A percentile compares a stretch with the other conserved stretches of the same genome.
phyloP scores from a whole-genome alignment of 2,329 filamentous ascomycete genomes.

The Colletotrichum tabaci region DNA sequence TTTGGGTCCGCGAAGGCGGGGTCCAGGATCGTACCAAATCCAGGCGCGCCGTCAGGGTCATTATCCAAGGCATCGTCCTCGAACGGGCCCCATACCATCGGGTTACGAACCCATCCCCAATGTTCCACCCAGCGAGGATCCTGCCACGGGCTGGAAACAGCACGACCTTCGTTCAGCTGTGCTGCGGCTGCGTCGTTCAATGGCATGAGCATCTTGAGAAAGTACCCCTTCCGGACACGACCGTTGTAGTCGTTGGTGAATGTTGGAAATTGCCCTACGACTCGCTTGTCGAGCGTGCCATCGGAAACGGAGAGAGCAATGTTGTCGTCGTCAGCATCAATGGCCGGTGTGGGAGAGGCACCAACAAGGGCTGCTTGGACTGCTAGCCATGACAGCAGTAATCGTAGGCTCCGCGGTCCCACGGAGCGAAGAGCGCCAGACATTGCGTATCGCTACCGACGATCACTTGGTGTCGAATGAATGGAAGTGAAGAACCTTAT shows the following conservation, averaged over 20 bases:
- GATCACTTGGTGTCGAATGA: no score
- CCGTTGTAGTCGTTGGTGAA: neutral
- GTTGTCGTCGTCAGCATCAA: no score
- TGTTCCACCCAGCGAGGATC: neutral
- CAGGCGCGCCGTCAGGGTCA: neutral
- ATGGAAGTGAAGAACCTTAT: no score
- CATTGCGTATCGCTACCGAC: no score
- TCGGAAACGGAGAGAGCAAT: neutral
- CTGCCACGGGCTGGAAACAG: neutral
- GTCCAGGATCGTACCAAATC: neutral
- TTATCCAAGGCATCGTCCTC: neutral
- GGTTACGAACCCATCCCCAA: neutral
- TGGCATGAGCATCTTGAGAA: neutral
- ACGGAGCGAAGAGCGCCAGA: no score
- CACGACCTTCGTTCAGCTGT: accelerated
- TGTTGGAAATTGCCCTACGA: neutral
- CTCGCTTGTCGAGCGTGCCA: neutral
- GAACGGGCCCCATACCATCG: neutral
- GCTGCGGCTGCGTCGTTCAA: neutral
- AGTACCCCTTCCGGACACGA: neutral
- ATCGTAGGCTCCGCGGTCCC: no score
- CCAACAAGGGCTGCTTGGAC: no score
- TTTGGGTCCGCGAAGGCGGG: neutral
- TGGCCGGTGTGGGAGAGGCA: no score
- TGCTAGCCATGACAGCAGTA: no score